A percentile compares a stretch with the other conserved stretches of the same genome.
phyloP scores from a whole-genome alignment of 2,329 filamentous ascomycete genomes.

The Clonostachys rosea region DNA sequence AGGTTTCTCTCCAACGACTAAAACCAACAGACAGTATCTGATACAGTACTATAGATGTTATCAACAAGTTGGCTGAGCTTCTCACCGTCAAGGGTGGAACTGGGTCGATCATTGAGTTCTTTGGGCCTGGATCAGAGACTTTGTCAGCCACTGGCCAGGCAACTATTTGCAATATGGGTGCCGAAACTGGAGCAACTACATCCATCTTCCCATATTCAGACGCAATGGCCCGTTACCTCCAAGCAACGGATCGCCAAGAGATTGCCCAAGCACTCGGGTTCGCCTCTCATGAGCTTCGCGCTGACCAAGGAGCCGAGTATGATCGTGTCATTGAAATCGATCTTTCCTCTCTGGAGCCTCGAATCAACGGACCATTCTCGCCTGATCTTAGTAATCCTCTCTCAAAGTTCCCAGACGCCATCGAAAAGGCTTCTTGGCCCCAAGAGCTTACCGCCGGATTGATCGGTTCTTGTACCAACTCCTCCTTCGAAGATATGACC shows the following conservation, averaged over 20 bases:
- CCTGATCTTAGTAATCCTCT: not conserved
- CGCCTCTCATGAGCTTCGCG: constrained; percentile 38
- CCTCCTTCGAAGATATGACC: not conserved
- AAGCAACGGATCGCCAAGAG: constrained; percentile 63
- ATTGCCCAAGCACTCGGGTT: constrained; percentile 68
- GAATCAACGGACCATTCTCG: not conserved
- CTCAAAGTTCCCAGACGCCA: not conserved
- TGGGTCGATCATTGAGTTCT: constrained; percentile 63
- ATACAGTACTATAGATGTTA: constrained; percentile 43
- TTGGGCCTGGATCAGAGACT: constrained; percentile 57
- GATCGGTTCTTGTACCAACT: constrained; percentile 1
- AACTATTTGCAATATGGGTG: constrained; percentile 53
- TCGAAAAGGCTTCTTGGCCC: not conserved
- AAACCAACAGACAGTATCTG: no score
- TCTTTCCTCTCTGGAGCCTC: not conserved
- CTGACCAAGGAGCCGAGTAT: constrained; percentile 52
- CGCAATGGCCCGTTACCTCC: constrained; percentile 72
- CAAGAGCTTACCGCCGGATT: not conserved
- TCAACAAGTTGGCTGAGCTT: constrained; percentile 69
- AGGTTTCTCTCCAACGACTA: no score
- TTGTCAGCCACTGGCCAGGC: constrained; percentile 71
- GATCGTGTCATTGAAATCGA: not conserved
- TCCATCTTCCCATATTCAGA: constrained; percentile 78
- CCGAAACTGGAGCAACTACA: constrained; percentile 58
- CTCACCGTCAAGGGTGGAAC: constrained; percentile 77